These are phyloP conservation scores for Anthracocystis walkeri DNA, from an alignment of 1,284 basidiomycete genomes.

Conservation along the genomic window DNA sequence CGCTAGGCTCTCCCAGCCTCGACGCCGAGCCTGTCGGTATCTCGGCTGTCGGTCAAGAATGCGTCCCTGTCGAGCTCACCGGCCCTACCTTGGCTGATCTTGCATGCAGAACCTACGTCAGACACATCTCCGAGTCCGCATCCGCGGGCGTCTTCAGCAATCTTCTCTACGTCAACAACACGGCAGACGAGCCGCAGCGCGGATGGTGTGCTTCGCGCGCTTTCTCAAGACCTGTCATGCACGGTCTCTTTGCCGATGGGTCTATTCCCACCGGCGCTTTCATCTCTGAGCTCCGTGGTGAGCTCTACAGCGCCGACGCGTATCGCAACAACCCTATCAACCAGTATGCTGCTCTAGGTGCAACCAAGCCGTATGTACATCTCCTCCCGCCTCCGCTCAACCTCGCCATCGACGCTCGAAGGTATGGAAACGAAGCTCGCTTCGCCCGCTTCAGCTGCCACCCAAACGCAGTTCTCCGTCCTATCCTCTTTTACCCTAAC, in stretches of 20 bases:
- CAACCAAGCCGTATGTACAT: conserved; percentile 79
- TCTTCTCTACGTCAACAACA: conserved; percentile 47
- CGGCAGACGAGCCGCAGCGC: conserved; percentile 57
- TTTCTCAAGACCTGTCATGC: conserved; percentile 70
- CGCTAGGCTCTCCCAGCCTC: conserved; percentile 14
- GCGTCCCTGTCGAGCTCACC: conserved; percentile 56
- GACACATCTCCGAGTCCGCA: conserved; percentile 65
- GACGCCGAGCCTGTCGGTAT: conserved; percentile 32
- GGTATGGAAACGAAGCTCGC: conserved; percentile 80
- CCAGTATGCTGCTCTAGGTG: conserved; percentile 73
- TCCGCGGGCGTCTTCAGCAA: conserved; percentile 63
- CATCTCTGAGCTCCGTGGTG: conserved; percentile 69
- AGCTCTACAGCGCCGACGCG: conserved; percentile 66
- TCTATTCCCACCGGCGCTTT: conserved; percentile 70
- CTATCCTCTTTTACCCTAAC: conserved; percentile 75
- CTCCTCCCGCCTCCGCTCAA: conserved; percentile 83
- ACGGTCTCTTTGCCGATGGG: conserved; percentile 70
- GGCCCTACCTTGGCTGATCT: conserved; percentile 44
- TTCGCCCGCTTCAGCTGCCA: conserved; percentile 87
- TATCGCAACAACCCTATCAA: conserved; percentile 73
- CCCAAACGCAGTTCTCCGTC: conserved; percentile 87
- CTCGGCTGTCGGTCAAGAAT: conserved; percentile 58
- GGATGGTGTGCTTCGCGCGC: conserved; percentile 70
- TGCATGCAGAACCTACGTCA: conserved; percentile 55
- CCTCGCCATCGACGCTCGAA: conserved; percentile 83